phyloP scores from a whole-genome alignment of 768 basidiomycete genomes.

The Naematelia encephala region DNA sequence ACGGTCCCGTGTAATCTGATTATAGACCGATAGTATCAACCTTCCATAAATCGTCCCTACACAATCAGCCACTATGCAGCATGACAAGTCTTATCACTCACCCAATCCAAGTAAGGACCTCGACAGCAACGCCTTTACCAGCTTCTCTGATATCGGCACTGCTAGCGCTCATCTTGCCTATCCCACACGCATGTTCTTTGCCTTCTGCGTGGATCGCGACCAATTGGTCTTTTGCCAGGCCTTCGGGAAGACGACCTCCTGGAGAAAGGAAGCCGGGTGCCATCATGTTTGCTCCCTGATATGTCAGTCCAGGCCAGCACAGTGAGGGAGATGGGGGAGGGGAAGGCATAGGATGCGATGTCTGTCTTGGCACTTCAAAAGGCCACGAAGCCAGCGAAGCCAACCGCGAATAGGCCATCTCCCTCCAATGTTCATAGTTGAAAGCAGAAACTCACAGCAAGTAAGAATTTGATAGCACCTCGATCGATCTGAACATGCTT shows the following conservation, averaged over 20 bases:
- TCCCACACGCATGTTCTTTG: constrained; percentile 82
- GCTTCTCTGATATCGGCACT: constrained; percentile 86
- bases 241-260: constrained; percentile 78
- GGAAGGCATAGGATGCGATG: background rate
- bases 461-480: constrained; percentile 94
- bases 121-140: constrained; percentile 87
- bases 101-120: constrained; percentile 60
- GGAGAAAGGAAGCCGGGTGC: constrained; percentile 85
- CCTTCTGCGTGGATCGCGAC: constrained; percentile 97
- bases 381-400: too few relatives aligned
- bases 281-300: constrained; percentile 54
- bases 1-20: background rate
- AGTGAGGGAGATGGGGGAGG: background rate
- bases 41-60: constrained; percentile 28
- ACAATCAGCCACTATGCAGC: constrained; percentile 5
- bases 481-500: constrained; percentile 88
- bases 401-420: too few relatives aligned
- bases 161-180: constrained; percentile 74
- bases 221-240: constrained; percentile 65
- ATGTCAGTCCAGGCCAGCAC: constrained; percentile 38
- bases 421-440: too few relatives aligned
- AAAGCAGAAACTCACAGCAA: constrained; percentile 58
- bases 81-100: constrained; percentile 19
- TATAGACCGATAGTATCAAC: constrained; percentile 21
- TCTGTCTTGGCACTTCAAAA: too few relatives aligned